Percentiles rank a stretch among this genome's conserved stretches.
These are phyloP conservation scores for Aspergillus ostianus DNA, from an alignment of 495 filamentous ascomycete genomes.

Conservation along the genomic window DNA sequence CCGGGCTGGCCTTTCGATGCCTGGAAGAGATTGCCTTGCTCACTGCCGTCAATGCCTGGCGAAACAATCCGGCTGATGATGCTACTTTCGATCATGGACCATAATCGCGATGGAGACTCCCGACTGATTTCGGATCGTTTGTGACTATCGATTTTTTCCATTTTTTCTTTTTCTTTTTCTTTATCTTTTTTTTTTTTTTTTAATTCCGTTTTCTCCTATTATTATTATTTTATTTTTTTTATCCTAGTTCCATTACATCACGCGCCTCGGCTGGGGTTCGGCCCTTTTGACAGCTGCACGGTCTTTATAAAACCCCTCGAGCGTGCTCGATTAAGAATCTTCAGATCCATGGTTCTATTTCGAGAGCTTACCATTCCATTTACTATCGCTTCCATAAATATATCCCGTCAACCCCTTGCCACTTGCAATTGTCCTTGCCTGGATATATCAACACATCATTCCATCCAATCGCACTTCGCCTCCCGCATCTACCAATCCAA, in stretches of 20 bases:
- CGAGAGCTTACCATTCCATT: conserved; percentile 4
- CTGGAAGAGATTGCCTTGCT: background rate
- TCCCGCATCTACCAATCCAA: background rate
- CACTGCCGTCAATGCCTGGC: conserved; percentile 1
- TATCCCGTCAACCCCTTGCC: conserved; percentile 5
- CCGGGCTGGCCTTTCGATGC: conserved; percentile 17
- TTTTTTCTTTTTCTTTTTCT: conserved; percentile 3
- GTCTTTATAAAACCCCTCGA: conserved; percentile 14
- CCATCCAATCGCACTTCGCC: background rate
- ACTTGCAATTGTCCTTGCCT: conserved; percentile 4
- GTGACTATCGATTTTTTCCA: background rate
- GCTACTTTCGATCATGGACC: background rate
- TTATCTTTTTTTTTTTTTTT: conserved; percentile 18
- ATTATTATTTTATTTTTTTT: conserved; percentile 4
- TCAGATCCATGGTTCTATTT: conserved; percentile 18
- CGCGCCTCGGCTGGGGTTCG: conserved; percentile 3
- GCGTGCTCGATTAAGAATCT: conserved; percentile 4
- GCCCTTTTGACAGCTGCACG: conserved; percentile 3
- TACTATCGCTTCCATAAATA: background rate
- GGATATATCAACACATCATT: conserved; percentile 3
- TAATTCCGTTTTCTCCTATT: conserved; percentile 4
- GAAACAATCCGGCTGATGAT: background rate
- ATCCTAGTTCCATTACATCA: conserved; percentile 17
- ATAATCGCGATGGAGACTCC: background rate
- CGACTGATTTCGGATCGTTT: background rate